Base-by-base conservation (phyloP, 176 grass and related monocot species). In the Cenchrus purpureus region DNA sequence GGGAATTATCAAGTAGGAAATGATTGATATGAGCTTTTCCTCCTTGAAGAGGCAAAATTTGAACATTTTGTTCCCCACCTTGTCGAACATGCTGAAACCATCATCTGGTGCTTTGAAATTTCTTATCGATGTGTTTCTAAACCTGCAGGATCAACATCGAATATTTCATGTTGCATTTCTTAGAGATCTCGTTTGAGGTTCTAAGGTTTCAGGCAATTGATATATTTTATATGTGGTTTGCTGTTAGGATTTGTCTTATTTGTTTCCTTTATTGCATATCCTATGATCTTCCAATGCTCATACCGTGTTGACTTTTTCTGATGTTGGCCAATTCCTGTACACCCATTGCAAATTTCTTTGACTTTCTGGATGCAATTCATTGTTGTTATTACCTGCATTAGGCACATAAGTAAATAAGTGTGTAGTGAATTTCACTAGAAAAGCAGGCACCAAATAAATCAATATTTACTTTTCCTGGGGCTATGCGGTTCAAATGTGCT, bases 1-100 rank as follows among this genome's bases (percentile, higher is more conserved):
- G 69, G 45, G 43, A 12, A 16, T 16, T 32, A 4, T 50, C 45
- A 51, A 65, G 11, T 19, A 54, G 3, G 49, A 17, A 29, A 15
- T 68, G 46, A 28, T 57, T 22, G 11, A 34, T 55, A 10, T 69
- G 52, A 85, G 49, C 12, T 32, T 8, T 6, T 13, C 10, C 50
- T n/a, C 60, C 66, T 68, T 42, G 28, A 50, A 56, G 16, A 48
- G 32, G 37, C 31, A 83, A 42, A 40, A 29, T 76, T 55, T 73
- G 0, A 45, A 66, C 60, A 16, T 28, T 79, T 0, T 78, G 12
- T 37, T 22, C 16, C n/a, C 10, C 32, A 14, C 32, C 46, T 29
- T 65, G 65, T 40, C 57, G n/a, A 77, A 10, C 19, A 63, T 28
- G 48, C 72, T 82, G 56, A 77, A 82, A 82, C 45, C 10, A 65